phyloP scores from a whole-genome alignment of 2,329 filamentous ascomycete genomes.

The Gyromitra esculenta region DNA sequence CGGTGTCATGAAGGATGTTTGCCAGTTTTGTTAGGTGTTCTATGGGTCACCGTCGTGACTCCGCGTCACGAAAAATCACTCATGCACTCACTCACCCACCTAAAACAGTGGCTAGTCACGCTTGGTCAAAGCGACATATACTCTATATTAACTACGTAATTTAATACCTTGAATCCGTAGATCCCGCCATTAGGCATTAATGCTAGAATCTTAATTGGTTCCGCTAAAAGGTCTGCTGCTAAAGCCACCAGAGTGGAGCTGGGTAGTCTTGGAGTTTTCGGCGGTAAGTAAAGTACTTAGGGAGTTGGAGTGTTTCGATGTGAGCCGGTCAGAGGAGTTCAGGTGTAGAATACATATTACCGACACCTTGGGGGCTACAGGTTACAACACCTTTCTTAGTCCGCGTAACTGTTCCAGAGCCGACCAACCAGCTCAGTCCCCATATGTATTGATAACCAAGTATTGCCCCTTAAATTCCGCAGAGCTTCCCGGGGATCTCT shows the following conservation, averaged over 20 bases:
- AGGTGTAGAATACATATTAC: background rate
- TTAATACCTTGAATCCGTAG: background rate
- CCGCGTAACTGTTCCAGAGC: conserved; percentile 9
- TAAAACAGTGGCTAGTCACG: background rate
- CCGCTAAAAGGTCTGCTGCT: background rate
- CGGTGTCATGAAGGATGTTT: background rate
- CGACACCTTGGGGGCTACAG: conserved; percentile 5
- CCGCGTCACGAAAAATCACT: conserved; percentile 38
- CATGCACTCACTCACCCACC: background rate
- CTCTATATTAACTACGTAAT: conserved; percentile 3
- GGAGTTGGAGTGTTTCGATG: conserved; percentile 6
- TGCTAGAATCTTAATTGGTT: conserved; percentile 6
- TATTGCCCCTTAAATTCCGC: conserved; percentile 44
- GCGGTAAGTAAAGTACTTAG: background rate
- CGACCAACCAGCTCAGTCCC: conserved; percentile 6
- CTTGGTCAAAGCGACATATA: conserved; percentile 33
- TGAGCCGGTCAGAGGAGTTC: background rate
- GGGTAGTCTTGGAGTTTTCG: conserved; percentile 15
- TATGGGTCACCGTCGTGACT: background rate
- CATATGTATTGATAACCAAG: conserved; percentile 28
- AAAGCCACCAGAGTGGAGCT: conserved; percentile 5
- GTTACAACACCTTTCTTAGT: conserved; percentile 7
- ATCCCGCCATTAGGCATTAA: conserved; percentile 12
- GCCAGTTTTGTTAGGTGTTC: background rate
- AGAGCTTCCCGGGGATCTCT: conserved; percentile 39